These are phyloP conservation scores for Rubia peregrina DNA, from an alignment of 305 asterid species.

Conservation along the genomic window DNA sequence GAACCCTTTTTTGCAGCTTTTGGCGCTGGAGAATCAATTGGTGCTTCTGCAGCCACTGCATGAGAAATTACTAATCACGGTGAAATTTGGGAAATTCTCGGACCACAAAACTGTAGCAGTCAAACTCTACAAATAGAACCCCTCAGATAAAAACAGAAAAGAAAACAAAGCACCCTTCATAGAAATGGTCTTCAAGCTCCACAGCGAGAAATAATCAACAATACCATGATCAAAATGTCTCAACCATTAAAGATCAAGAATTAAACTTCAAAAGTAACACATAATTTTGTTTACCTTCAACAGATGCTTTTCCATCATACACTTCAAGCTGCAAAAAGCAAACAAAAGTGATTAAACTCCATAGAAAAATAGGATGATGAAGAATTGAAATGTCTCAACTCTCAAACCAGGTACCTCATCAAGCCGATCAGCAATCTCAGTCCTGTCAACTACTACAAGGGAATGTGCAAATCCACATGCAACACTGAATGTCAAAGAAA, in stretches of 20 bases:
- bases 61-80: constrained; percentile 18
- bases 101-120: not conserved
- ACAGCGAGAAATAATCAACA: not conserved
- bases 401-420: constrained; percentile 48
- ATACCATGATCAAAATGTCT: not conserved
- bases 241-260: not conserved
- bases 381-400: not conserved
- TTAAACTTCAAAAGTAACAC: not conserved
- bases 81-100: not conserved
- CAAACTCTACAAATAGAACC: no score
- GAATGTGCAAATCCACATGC: constrained; percentile 91
- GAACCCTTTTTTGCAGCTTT: constrained; percentile 36
- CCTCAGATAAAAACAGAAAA: not conserved
- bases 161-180: not conserved
- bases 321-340: constrained; percentile 62
- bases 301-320: constrained; percentile 73
- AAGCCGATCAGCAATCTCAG: constrained; percentile 51
- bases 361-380: not conserved
- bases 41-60: constrained; percentile 45
- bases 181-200: no score
- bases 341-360: constrained; percentile 23
- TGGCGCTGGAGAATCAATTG: constrained; percentile 22
- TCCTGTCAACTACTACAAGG: constrained; percentile 70
- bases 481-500: constrained; percentile 42
- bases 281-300: constrained; percentile 51